Percentiles rank a stretch among this genome's conserved stretches.
phyloP scores from a whole-genome alignment of 441 rosid genomes.

The Corymbia citriodora region DNA sequence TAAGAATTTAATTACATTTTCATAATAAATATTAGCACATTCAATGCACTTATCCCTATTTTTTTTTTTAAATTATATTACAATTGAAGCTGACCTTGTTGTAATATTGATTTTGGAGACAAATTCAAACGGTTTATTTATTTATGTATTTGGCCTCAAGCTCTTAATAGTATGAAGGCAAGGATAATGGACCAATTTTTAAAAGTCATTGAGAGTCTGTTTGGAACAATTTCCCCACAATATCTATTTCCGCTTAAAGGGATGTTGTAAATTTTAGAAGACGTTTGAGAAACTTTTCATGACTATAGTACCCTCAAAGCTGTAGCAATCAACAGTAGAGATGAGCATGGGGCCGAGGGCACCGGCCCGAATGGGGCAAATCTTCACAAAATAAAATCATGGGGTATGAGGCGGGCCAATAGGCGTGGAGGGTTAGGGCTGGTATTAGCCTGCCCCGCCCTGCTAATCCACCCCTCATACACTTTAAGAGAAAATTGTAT shows the following conservation, averaged over 20 bases:
- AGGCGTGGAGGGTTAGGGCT: neutral
- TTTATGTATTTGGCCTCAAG: neutral
- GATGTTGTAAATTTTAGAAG: neutral
- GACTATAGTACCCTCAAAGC: neutral
- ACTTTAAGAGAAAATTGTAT: neutral
- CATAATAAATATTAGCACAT: too few species aligned
- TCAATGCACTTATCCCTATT: neutral
- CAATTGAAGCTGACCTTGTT: neutral
- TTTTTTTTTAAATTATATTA: neutral
- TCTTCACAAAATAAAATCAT: neutral
- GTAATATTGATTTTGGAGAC: neutral
- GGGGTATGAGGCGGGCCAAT: neutral
- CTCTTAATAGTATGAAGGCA: neutral
- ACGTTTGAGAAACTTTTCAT: neutral
- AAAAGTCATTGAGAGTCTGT: neutral
- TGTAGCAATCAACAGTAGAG: neutral
- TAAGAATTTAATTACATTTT: accelerated
- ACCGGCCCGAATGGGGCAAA: neutral
- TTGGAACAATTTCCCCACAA: neutral
- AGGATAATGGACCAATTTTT: neutral
- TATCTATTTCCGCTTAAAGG: neutral
- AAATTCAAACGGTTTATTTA: neutral
- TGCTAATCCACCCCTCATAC: neutral
- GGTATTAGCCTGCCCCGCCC: neutral
- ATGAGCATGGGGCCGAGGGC: neutral